phyloP scores from a whole-genome alignment of 306 rosid species.

The Trifolium fragiferum region DNA sequence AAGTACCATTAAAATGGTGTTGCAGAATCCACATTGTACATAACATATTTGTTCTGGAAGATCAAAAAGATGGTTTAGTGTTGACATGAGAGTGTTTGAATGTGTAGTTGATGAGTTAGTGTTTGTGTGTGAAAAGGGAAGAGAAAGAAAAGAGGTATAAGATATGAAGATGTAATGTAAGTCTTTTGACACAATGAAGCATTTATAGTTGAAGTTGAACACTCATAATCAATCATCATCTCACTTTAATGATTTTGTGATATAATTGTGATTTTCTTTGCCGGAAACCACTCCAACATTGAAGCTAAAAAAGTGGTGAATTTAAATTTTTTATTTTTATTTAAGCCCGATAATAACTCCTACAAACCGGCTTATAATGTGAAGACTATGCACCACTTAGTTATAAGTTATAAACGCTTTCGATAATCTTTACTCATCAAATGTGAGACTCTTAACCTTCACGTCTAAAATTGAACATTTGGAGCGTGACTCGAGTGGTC shows the following conservation, averaged over 20 bases:
- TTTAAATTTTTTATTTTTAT: slow-evolving; percentile 22
- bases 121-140: background rate
- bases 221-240: slow-evolving; percentile 50
- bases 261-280: slow-evolving; percentile 43
- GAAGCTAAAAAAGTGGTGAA: slow-evolving; percentile 13
- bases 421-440: too few species aligned
- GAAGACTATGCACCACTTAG: background rate
- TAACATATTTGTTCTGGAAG: slow-evolving; percentile 86
- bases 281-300: slow-evolving; percentile 44
- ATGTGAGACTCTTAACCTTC: too few species aligned
- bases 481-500: too few species aligned
- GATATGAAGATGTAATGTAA: slow-evolving; percentile 37
- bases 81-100: slow-evolving; percentile 53
- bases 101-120: background rate
- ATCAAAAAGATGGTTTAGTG: slow-evolving; percentile 71
- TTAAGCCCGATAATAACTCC: background rate
- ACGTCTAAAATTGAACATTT: too few species aligned
- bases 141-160: slow-evolving; percentile 30
- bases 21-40: slow-evolving; percentile 88
- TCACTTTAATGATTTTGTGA: slow-evolving; percentile 41
- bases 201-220: slow-evolving; percentile 57
- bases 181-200: slow-evolving; percentile 41
- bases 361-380: background rate
- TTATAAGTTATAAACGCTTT: too few species aligned
- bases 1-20: slow-evolving; percentile 74